Evolutionary conservation across 225 moss, liverwort and hornwort species (phyloP), one percentile per base, ranked within the genome.

Genomic region (Climacium dendroides): DNA sequence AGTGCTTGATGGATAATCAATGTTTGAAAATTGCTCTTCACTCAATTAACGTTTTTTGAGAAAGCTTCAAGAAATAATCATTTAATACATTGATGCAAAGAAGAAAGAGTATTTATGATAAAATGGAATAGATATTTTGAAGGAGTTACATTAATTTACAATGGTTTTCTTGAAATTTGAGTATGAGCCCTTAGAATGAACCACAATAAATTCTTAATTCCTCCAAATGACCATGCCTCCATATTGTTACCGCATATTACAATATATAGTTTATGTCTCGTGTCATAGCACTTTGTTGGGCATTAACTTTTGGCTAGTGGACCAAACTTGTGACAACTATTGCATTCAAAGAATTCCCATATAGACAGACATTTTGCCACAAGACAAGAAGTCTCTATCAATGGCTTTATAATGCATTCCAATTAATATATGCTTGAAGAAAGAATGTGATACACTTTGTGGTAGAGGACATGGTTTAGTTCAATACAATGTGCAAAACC

Each of bases 61-160:
- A 9, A 7, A 39, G 11, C 14, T 26, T 2, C 3, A 15, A 15
- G 3, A 28, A 16, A 5, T 9, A 15, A 0, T n/a, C 5, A 15
- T 41, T 41, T 5, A 43, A 9, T 25, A 41, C 9, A 14, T 25
- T 15, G 26, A 25, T 43, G 26, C 9, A 15, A 71, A 41, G 41
- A 70, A 25, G 3, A 41, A 25, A 41, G 9, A 3, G 9, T 37
- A 4, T n/a, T 25, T 15, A 71, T 26, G 3, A 16, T 24, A 16
- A 1, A 16, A 9, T 71, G 71, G 5, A 5, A 15, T 26, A 15
- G 15, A 26, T 43, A 41, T 15, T 26, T 41, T 66, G 12, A 19
- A 62, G 20, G 66, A 70, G 9, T 70, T 26, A 5, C 9, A 41
- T 25, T 41, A 1, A 1, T 41, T 25, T 15, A 15, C 3, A 41